A percentile compares a stretch with the other conserved stretches of the same genome.
These are phyloP conservation scores for Litchi chinensis DNA, from an alignment of 345 rosid species.

Conservation along the genomic window DNA sequence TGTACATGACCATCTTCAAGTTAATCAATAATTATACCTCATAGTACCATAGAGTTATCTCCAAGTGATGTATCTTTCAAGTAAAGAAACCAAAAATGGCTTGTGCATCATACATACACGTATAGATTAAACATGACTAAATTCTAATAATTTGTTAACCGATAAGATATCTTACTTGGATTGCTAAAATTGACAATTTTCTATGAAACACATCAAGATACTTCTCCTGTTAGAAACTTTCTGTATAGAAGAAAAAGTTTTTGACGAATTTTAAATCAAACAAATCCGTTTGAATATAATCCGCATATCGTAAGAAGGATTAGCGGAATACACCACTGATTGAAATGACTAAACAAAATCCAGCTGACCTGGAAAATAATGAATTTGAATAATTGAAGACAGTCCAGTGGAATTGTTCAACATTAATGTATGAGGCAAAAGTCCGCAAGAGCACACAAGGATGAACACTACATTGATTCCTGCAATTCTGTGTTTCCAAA, in stretches of 20 bases:
- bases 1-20: background rate
- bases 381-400: background rate
- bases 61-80: background rate
- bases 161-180: background rate
- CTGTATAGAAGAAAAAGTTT: background rate
- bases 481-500: background rate
- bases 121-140: background rate
- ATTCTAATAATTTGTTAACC: background rate
- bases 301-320: background rate
- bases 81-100: constrained; percentile 1
- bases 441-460: background rate
- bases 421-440: background rate
- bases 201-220: background rate
- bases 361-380: background rate
- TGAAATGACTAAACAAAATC: background rate
- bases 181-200: background rate
- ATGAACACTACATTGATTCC: background rate
- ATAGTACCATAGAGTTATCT: background rate
- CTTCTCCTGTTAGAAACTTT: background rate
- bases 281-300: background rate
- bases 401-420: background rate
- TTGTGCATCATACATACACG: background rate
- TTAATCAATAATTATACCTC: background rate
- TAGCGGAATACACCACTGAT: background rate
- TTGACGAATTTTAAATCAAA: background rate